phyloP scores from a whole-genome alignment of 768 basidiomycete genomes.

The Mycena latifolia region DNA sequence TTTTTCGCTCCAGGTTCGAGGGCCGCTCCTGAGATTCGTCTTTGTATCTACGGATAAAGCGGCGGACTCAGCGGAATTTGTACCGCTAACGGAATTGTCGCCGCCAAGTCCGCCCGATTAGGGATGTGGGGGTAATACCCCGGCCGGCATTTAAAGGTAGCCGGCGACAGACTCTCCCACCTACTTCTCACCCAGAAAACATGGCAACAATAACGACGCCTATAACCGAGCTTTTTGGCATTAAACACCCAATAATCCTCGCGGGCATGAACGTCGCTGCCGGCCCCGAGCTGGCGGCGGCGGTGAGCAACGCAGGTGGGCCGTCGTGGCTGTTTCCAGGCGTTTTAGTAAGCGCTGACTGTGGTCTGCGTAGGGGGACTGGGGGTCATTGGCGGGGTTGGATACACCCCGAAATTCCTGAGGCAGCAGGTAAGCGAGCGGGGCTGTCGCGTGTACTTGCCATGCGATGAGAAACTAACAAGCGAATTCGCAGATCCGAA shows the following conservation, averaged over 20 bases:
- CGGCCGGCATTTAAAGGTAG: too few relatives aligned
- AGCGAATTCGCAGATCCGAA: background rate
- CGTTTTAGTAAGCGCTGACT: background rate
- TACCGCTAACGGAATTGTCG: too few relatives aligned
- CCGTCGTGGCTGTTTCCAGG: background rate
- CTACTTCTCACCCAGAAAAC: too few relatives aligned
- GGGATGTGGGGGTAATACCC: too few relatives aligned
- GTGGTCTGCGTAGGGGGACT: constrained; percentile 58
- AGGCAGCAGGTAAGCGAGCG: constrained; percentile 63
- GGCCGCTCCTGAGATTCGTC: too few relatives aligned
- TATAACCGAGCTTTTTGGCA: constrained; percentile 90
- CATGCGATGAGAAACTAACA: too few relatives aligned
- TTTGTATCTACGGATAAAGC: too few relatives aligned
- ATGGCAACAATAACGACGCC: constrained; percentile 71
- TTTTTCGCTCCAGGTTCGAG: too few relatives aligned
- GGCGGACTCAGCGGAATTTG: too few relatives aligned
- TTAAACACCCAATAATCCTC: constrained; percentile 89
- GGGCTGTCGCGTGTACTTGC: background rate
- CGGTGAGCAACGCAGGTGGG: constrained; percentile 90
- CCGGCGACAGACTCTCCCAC: too few relatives aligned
- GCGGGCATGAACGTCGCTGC: constrained; percentile 70
- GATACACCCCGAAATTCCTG: constrained; percentile 88
- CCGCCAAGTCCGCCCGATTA: too few relatives aligned
- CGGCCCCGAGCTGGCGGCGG: constrained; percentile 87
- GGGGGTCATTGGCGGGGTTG: constrained; percentile 93